Percentiles rank a stretch among this genome's conserved stretches.
Evolutionary conservation across 148 eudicot genomes (phyloP).

Genomic region (Tetragonia tetragonoides): DNA sequence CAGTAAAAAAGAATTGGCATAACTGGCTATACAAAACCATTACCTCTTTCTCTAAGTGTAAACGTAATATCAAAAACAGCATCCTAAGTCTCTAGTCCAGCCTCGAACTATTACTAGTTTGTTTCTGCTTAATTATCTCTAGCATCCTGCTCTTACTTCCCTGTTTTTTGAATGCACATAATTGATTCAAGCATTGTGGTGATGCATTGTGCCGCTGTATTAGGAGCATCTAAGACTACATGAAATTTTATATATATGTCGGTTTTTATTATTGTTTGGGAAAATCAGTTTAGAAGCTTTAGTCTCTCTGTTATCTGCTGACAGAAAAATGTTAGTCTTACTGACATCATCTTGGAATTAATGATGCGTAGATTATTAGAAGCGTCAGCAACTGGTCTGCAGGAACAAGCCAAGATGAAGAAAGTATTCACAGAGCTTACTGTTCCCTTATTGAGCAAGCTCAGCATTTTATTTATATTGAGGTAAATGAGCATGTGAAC

Average conservation of each 20-base stretch:
- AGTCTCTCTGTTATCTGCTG: background rate
- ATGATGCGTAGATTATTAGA: conserved; percentile 63
- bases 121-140: no score
- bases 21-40: background rate
- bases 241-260: no score
- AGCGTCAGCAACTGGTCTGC: conserved; percentile 99
- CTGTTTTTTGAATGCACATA: background rate
- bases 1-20: background rate
- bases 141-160: background rate
- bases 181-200: background rate
- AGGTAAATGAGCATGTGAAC: conserved; percentile 46
- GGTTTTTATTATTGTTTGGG: no score
- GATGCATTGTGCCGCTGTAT: no score
- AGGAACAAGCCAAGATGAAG: conserved; percentile 95
- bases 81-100: background rate
- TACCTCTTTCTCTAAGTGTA: background rate
- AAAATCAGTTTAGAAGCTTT: no score
- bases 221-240: no score
- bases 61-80: background rate
- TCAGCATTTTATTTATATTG: conserved; percentile 83
- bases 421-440: conserved; percentile 91
- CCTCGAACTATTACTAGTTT: background rate
- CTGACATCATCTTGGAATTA: conserved; percentile 7
- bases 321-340: background rate
- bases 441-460: conserved; percentile 90